Evolutionary conservation across 805 yeast species (phyloP).

Genomic region (Starmerella davenportii): DNA sequence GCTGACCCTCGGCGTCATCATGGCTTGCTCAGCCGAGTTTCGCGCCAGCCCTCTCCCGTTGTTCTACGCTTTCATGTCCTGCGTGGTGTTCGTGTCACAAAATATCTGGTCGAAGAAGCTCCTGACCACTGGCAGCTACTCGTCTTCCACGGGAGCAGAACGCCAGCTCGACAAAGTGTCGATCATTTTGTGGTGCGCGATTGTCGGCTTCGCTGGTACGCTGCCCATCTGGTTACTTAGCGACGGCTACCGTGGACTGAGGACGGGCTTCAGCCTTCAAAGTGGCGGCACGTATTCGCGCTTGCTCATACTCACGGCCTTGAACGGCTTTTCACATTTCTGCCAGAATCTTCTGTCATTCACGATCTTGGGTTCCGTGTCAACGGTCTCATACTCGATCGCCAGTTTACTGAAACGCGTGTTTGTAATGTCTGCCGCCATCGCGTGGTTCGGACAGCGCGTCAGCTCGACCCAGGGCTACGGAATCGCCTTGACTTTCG

Average conservation of each 20-base stretch:
- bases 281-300: constrained; percentile 24
- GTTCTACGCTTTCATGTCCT: constrained; percentile 46
- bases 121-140: constrained; percentile 31
- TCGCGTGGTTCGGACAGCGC: constrained; percentile 38
- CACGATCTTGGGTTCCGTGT: constrained; percentile 59
- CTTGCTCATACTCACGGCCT: constrained; percentile 30
- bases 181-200: constrained; percentile 60
- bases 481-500: constrained; percentile 27
- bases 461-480: constrained; percentile 25
- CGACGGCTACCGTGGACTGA: constrained; percentile 29
- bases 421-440: constrained; percentile 64
- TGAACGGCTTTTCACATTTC: constrained; percentile 64
- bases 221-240: constrained; percentile 53
- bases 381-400: constrained; percentile 71
- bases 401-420: constrained; percentile 79
- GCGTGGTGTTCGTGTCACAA: constrained; percentile 65
- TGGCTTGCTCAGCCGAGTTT: constrained; percentile 31
- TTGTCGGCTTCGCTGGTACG: constrained; percentile 51
- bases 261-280: constrained; percentile 8
- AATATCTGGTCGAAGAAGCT: constrained; percentile 75
- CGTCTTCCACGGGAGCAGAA: constrained; percentile 1
- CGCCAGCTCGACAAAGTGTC: constrained; percentile 61
- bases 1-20: constrained; percentile 65
- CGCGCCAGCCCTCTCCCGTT: constrained; percentile 41
- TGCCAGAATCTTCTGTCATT: constrained; percentile 65